These are phyloP conservation scores for Saturnispora halmiae DNA, from an alignment of 805 yeast species.

Conservation along the genomic window DNA sequence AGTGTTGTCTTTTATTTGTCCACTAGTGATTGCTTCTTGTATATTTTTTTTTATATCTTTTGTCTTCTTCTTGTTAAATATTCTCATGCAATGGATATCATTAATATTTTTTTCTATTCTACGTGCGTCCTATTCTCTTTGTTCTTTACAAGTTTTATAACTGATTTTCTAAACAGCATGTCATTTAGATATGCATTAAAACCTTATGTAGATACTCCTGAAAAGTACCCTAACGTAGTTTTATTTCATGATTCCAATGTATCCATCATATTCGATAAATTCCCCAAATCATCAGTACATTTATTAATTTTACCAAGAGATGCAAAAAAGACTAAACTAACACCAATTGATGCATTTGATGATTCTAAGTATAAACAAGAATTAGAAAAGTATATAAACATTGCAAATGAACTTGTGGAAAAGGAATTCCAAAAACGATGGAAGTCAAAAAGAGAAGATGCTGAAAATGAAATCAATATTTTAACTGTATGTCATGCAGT, in stretches of 20 bases:
- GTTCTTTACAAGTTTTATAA: conserved; percentile 1
- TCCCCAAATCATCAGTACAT: conserved; percentile 57
- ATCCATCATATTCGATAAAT: conserved; percentile 50
- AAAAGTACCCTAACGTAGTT: conserved; percentile 29
- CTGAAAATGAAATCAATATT: conserved; percentile 23
- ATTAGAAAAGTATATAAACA: conserved; percentile 29
- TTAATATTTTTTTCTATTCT: conserved; percentile 1
- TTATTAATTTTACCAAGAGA: conserved; percentile 51
- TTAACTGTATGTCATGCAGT: conserved; percentile 58
- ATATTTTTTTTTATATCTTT: neutral
- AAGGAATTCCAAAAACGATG: conserved; percentile 16
- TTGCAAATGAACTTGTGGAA: conserved; percentile 24
- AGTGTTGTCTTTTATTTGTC: neutral
- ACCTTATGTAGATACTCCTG: conserved; percentile 41
- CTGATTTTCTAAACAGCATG: conserved; percentile 24
- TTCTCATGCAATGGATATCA: too few species aligned
- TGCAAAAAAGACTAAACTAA: conserved; percentile 30
- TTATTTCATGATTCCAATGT: conserved; percentile 42
- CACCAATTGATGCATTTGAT: conserved; percentile 46
- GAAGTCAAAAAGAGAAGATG: conserved; percentile 3
- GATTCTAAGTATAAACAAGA: conserved; percentile 26
- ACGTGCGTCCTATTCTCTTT: too few species aligned
- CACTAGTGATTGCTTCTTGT: neutral
- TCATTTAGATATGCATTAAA: conserved; percentile 42
- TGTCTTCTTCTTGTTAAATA: neutral